Conservation (phyloP, 257 asterid species). For the Ajuga chamaepitys region DNA sequence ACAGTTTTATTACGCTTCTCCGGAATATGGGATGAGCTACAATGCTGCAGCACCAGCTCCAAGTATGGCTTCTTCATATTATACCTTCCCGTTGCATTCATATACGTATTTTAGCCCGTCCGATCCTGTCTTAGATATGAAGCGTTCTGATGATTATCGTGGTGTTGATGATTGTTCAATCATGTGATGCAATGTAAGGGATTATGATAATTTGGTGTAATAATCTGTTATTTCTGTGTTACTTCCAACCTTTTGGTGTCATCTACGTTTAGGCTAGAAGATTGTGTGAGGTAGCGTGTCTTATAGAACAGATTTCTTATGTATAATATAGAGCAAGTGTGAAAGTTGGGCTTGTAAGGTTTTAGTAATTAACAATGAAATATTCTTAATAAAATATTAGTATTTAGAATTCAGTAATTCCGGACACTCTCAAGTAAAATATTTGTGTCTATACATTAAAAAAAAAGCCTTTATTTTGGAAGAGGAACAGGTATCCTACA, state of each 20-base stretch:
- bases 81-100: conserved; percentile 32
- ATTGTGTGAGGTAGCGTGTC: neutral
- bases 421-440: too few species aligned
- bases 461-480: too few species aligned
- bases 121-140: conserved; percentile 4
- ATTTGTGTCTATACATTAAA: too few species aligned
- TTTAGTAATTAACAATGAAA: neutral
- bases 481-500: too few species aligned
- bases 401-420: too few species aligned
- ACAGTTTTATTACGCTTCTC: conserved; percentile 25
- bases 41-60: conserved; percentile 25
- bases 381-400: too few species aligned
- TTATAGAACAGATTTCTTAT: neutral
- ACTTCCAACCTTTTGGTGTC: neutral
- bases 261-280: neutral
- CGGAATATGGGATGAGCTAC: conserved; percentile 50
- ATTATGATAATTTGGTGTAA: conserved; percentile 16
- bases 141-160: conserved; percentile 4
- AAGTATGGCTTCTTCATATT: conserved; percentile 23
- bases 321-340: neutral
- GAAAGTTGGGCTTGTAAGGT: neutral
- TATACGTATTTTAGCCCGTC: conserved; percentile 19
- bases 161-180: conserved; percentile 33
- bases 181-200: conserved; percentile 14
- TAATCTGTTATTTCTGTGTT: neutral